These are phyloP conservation scores for Glycine soja DNA, from an alignment of 306 rosid species.

Conservation along the genomic window DNA sequence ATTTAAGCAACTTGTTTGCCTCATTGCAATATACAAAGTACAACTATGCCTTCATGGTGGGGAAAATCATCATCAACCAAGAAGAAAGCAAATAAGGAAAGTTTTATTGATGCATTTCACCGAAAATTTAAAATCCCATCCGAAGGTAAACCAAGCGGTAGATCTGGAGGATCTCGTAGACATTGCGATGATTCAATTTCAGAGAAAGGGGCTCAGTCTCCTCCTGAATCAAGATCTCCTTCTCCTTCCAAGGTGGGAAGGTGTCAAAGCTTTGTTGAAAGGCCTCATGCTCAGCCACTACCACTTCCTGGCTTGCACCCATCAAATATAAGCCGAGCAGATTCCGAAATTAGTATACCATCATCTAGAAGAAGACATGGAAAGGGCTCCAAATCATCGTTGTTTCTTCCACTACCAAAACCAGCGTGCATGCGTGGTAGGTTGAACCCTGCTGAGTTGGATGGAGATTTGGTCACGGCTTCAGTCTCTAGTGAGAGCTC, in stretches of 20 bases:
- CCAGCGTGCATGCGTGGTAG: conserved; percentile 74
- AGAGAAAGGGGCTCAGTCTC: conserved; percentile 77
- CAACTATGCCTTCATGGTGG: conserved; percentile 92
- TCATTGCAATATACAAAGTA: conserved; percentile 37
- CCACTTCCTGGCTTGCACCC: conserved; percentile 77
- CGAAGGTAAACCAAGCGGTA: conserved; percentile 64
- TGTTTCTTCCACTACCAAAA: conserved; percentile 71
- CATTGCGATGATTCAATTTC: conserved; percentile 76
- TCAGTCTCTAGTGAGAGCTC: conserved; percentile 78
- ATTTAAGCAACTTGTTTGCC: conserved; percentile 33
- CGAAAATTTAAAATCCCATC: conserved; percentile 72
- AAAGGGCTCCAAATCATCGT: conserved; percentile 63
- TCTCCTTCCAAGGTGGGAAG: conserved; percentile 88
- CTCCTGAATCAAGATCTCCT: conserved; percentile 79
- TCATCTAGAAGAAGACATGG: conserved; percentile 56
- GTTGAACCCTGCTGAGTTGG: conserved; percentile 68
- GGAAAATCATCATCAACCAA: conserved; percentile 65
- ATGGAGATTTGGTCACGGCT: conserved; percentile 71
- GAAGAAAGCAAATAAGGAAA: conserved; percentile 82
- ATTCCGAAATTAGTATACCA: conserved; percentile 67
- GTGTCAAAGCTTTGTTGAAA: conserved; percentile 90
- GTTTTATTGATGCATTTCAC: conserved; percentile 73
- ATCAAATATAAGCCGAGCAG: conserved; percentile 64
- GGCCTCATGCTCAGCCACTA: conserved; percentile 83
- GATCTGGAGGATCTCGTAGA: conserved; percentile 66